A percentile compares a stretch with the other conserved stretches of the same genome.
These are phyloP conservation scores for Ophiostoma novo-ulmi DNA, from an alignment of 2,329 filamentous ascomycete species.

Conservation along the genomic window DNA sequence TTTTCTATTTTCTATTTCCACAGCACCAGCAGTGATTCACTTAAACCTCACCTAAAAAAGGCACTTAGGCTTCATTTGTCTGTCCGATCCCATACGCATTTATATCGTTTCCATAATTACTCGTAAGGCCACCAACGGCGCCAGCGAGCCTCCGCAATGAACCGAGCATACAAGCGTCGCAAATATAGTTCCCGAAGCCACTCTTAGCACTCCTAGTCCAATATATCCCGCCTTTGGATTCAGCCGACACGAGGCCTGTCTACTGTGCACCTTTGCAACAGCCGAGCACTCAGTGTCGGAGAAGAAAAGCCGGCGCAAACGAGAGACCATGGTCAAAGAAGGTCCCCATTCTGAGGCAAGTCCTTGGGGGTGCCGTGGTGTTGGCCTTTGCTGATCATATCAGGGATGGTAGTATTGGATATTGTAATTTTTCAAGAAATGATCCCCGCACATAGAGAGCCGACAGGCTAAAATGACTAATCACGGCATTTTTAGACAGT, in stretches of 20 bases:
- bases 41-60: neutral
- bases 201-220: neutral
- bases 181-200: neutral
- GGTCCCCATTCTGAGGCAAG: neutral
- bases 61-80: neutral
- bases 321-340: neutral
- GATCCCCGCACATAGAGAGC: neutral
- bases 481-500: too few species aligned
- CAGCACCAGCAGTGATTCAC: neutral
- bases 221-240: neutral
- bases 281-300: neutral
- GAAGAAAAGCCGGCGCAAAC: conserved; percentile 1
- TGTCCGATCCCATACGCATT: neutral
- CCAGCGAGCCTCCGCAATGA: too few species aligned
- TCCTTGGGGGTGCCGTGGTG: neutral
- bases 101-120: neutral
- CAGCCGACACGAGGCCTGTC: conserved; percentile 3
- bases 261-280: neutral
- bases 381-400: neutral
- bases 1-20: neutral
- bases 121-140: neutral
- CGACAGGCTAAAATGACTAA: too few species aligned
- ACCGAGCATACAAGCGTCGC: neutral
- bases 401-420: neutral
- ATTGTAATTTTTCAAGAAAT: neutral